Evolutionary conservation across 495 filamentous ascomycete species (phyloP), one percentile per base, ranked within the genome.

Genomic region (Amorphotheca resinae): DNA sequence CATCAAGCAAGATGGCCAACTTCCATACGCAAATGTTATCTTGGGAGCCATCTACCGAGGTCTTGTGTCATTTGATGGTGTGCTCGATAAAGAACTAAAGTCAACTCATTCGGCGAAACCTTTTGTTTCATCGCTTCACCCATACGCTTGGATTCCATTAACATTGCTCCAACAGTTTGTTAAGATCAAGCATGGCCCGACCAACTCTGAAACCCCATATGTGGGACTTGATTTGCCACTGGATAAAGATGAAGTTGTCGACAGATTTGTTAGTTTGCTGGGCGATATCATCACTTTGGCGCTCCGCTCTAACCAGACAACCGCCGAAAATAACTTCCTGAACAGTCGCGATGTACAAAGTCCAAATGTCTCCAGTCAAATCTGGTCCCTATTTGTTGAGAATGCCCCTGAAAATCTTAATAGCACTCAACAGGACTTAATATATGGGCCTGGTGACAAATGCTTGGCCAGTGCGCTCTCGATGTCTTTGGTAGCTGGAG

Each of bases 401-500:
- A 26, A 26, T 6, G 4, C 7, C 4, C 15, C 30, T 6, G 20
- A 36, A 14, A n/a, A 28, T 4, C 3, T 37, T 21, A 25, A 25
- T 11, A 31, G 11, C 14, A 14, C 36, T n/a, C 44, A 44, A 17
- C 18, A 31, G 22, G 23, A 22, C 26, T n/a, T 45, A 1, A 28
- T 16, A 1, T 9, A 28, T 2, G 44, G 35, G 0, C 44, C 44
- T 12, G 4, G 18, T 9, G 48, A 51, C 28, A 46, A 48, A 9
- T 42, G 41, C 22, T n/a, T 31, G 14, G 36, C 48, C 9, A 41
- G 33, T 21, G 15, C 36, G 6, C 28, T 53, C 5, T 53, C 51
- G 1, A 44, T 49, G 43, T 46, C 46, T 21, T 25, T 51, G 16
- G 18, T 51, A 17, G 47, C 44, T n/a, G 52, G 48, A 17, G 4